Base-by-base conservation (phyloP, 345 rosid species). In the Acer saccharum region DNA sequence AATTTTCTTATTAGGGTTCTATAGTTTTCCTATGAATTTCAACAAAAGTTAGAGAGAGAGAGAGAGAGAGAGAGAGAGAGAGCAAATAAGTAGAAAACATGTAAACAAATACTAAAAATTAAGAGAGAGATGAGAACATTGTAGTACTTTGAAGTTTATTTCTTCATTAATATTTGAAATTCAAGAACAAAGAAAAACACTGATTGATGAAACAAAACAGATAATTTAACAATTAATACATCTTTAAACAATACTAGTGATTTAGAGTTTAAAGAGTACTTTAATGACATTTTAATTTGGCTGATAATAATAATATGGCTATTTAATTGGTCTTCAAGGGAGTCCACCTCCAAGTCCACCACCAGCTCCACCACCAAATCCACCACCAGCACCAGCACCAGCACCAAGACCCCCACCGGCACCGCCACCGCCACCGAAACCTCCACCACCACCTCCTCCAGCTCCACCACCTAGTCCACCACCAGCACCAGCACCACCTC, bases 331-430 rank as follows among this genome's bases (percentile, higher is more conserved):
- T 41, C 67, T 66, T 80, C 72, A 82, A 80, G 82, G 88, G 9
- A 6, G 25, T 66, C 84, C 87, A 68, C 82, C 80, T 13, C 85
- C 86, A 48, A 75, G 16, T 12, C 87, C 87, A 1, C 85, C 87
- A 7, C 80, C 87, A 27, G 65, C 80, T 3, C 83, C 87, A 21
- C 58, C 41, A 0, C 87, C 88, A 68, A 10, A 44, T 0, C 87
- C 29, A 27, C 50, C 76, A 11, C 83, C 83, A 44, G 8, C 66
- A 2, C 83, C 29, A 27, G 57, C 76, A 11, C 83, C 83, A 44
- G 8, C 66, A 2, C 83, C 83, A 44, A 23, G 55, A 1, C 82
- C 83, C 0, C 60, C 65, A 0, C 83, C 83, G 0, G 35, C 18
- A 1, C 76, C 80, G 1, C 72, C 79, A n/a, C 87, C 87, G 1